Percentiles rank a stretch among this genome's conserved stretches.
These are phyloP conservation scores for Lasiosphaeria hispida DNA, from an alignment of 495 filamentous ascomycete genomes.

Conservation along the genomic window DNA sequence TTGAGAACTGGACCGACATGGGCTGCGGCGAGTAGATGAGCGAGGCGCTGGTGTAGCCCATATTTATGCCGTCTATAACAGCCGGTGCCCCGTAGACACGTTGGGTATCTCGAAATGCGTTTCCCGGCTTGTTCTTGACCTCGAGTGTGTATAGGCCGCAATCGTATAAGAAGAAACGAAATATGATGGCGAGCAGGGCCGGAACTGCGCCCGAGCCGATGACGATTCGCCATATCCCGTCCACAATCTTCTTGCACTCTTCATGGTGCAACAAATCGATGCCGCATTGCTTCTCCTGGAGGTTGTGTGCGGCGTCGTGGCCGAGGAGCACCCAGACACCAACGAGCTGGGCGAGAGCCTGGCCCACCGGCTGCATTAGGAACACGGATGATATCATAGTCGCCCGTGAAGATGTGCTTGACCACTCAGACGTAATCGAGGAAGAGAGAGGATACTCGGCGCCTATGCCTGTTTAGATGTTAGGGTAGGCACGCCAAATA, in stretches of 20 bases:
- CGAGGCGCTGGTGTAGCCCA: constrained; percentile 57
- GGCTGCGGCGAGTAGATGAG: constrained; percentile 12
- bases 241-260: constrained; percentile 64
- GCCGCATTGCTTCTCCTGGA: constrained; percentile 47
- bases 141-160: constrained; percentile 78
- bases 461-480: constrained; percentile 62
- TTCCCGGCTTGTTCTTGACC: constrained; percentile 61
- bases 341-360: constrained; percentile 65
- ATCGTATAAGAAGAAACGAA: constrained; percentile 70
- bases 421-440: constrained; percentile 72
- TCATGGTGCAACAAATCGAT: constrained; percentile 48
- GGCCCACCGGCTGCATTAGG: constrained; percentile 74
- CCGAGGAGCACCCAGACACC: constrained; percentile 64
- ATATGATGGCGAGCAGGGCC: constrained; percentile 68
- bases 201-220: constrained; percentile 74
- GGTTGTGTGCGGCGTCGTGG: constrained; percentile 60
- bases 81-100: constrained; percentile 50
- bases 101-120: constrained; percentile 60
- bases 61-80: constrained; percentile 62
- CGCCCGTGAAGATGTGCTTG: constrained; percentile 69
- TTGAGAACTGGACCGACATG: constrained; percentile 31
- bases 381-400: constrained; percentile 79
- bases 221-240: constrained; percentile 76
- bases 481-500: constrained; percentile 59
- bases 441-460: constrained; percentile 74